Percentiles rank a stretch among this genome's conserved stretches.
Evolutionary conservation across 345 rosid species (phyloP).

Genomic region (Conringia planisiliqua): DNA sequence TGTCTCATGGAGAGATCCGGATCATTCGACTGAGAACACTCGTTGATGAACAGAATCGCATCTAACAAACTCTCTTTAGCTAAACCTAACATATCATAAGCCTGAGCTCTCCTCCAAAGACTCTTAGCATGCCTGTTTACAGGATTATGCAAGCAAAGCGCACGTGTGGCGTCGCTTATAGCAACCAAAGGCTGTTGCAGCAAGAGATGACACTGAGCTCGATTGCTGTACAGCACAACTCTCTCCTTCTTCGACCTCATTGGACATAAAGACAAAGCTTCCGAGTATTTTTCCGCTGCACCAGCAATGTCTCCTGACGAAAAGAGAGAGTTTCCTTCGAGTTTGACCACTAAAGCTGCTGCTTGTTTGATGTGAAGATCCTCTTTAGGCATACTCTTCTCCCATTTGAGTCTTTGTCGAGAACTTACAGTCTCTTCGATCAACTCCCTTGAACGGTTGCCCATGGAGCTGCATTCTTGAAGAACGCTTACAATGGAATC

Average conservation of each 20-base stretch:
- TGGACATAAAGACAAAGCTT: slow-evolving; percentile 86
- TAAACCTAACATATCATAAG: slow-evolving; percentile 90
- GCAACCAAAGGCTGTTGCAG: slow-evolving; percentile 91
- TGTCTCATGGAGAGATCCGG: slow-evolving; percentile 90
- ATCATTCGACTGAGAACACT: slow-evolving; percentile 94
- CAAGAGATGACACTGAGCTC: slow-evolving; percentile 95
- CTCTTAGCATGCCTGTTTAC: slow-evolving; percentile 92
- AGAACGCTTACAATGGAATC: slow-evolving; percentile 75
- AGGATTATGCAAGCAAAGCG: slow-evolving; percentile 84
- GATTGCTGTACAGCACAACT: slow-evolving; percentile 89
- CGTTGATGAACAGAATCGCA: slow-evolving; percentile 93
- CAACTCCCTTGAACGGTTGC: slow-evolving; percentile 58
- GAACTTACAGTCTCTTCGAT: slow-evolving; percentile 71
- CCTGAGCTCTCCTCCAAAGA: slow-evolving; percentile 99
- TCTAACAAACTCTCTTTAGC: slow-evolving; percentile 97
- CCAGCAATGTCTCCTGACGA: slow-evolving; percentile 91
- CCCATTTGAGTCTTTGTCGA: slow-evolving; percentile 82
- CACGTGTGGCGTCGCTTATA: slow-evolving; percentile 89
- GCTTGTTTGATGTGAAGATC: slow-evolving; percentile 99
- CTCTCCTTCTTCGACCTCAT: slow-evolving; percentile 94
- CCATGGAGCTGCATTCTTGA: slow-evolving; percentile 61
- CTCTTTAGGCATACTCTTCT: slow-evolving; percentile 90
- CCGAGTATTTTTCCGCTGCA: slow-evolving; percentile 89
- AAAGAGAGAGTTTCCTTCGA: slow-evolving; percentile 95
- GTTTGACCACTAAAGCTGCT: slow-evolving; percentile 86